Base-by-base conservation (phyloP, 73 alveolate species). In the Blepharisma japonicum region DNA sequence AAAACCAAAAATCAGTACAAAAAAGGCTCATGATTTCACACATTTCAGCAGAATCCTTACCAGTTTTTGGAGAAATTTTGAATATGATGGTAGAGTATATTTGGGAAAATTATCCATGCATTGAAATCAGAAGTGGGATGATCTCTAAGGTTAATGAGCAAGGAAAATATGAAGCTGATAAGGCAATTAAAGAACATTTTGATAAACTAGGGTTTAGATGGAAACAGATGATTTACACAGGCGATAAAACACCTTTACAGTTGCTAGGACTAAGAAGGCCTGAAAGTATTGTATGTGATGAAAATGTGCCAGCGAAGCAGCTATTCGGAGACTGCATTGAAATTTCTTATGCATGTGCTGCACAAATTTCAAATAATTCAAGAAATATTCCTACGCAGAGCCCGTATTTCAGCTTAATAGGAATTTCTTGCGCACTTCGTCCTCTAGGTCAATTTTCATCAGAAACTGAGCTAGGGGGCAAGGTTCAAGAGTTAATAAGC, bases 151-250 rank as follows among this genome's bases (percentile, higher is more conserved):
- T 61, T 39, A 61, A 61, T 39, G 74, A 61, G 2, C 38, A 61
- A 25, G 74, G 74, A n/a, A 61, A 61, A 61, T 61, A 61, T 25
- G 74, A 61, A 48, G 14, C 49, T 9, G 74, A 61, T 9, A 14
- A 14, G 38, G 0, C 74, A 20, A 61, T 61, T 14, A 61, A 61
- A 61, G n/a, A 14, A 5, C 47, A 14, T 14, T 61, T 61, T 25
- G 74, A 61, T 39, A n/a, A 61, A 48, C 5, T 18, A 14, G 46
- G 74, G 2, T 61, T 61, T 25, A 14, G 74, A 18, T 61, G 74
- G 74, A 61, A 61, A 25, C 74, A 61, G 23, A 61, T 61, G 74
- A 61, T 61, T 61, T 61, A 61, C 74, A 9, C 74, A 14, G 18
- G 14, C 14, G 23, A 61, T 25, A 11, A 61, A 61, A 61, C 46